These are phyloP conservation scores for Pseudogymnoascus sp. DNA, from an alignment of 2,329 filamentous ascomycete species.

Conservation along the genomic window DNA sequence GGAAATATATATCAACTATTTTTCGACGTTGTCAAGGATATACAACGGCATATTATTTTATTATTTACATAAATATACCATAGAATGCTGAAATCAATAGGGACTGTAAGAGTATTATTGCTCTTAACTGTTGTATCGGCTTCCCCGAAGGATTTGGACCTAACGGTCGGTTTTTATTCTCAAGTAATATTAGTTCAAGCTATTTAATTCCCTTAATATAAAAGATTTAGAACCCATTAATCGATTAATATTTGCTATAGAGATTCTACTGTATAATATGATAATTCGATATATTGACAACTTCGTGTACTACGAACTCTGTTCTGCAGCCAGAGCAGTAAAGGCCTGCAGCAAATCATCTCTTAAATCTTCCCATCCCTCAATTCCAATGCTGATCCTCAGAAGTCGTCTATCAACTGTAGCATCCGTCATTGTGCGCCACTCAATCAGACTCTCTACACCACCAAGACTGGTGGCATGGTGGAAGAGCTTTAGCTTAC, in stretches of 20 bases:
- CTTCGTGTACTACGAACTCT: background rate
- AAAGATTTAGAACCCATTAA: background rate
- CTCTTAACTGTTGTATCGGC: background rate
- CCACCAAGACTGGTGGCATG: conserved; percentile 92
- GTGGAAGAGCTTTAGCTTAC: conserved; percentile 75
- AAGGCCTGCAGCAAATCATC: conserved; percentile 66
- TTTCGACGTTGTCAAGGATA: background rate
- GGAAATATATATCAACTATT: background rate
- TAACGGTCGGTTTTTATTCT: background rate
- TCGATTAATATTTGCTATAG: background rate
- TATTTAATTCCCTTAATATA: background rate
- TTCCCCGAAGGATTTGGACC: background rate
- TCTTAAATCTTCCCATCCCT: conserved; percentile 77
- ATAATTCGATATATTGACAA: background rate
- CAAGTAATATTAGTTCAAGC: background rate
- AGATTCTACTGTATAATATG: background rate
- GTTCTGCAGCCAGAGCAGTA: conserved; percentile 26
- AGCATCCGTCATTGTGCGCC: conserved; percentile 80
- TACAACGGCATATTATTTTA: background rate
- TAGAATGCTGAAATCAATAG: background rate
- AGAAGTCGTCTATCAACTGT: conserved; percentile 65
- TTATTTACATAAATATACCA: background rate
- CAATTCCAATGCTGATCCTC: conserved; percentile 78
- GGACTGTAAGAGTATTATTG: too few relatives aligned
- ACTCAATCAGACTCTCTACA: conserved; percentile 93